Evolutionary conservation across 345 rosid species (phyloP), one percentile per base, ranked within the genome.

Genomic region (Theobroma cacao): DNA sequence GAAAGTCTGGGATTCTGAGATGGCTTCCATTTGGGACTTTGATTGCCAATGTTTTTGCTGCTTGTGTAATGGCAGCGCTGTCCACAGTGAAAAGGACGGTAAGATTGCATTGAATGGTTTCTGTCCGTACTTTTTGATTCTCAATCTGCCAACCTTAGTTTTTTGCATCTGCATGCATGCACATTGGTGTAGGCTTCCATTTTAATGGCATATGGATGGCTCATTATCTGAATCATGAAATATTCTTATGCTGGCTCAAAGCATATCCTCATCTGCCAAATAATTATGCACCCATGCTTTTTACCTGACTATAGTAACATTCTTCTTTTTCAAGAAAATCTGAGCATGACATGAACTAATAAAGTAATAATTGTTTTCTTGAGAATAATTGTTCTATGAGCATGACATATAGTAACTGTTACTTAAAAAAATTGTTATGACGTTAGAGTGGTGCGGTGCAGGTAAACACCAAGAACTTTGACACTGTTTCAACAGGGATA

Each of bases 21-120:
- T 96, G 99, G 98, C 78, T 96, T n/a, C 97, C 98, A 13, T 90
- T 90, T n/a, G 97, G 99, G 38, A 96, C 98, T 38, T 82, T 96
- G 62, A 80, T 86, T 70, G 97, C 97, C 69, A 96, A 96, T 75
- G 90, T 92, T 67, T 88, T 90, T 33, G 97, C 99, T 34, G 93
- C 94, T 80, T 85, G 89, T 43, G 24, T 90, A 68, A 92, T 90
- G 97, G 97, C 98, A 34, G 90, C 91, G 10, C 88, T 95, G 14
- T 85, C 97, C 38, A 86, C 91, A 1, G 12, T 77, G 40, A 90
- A 88, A 84, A 87, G 86, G 84, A 89, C 83, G 62, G 98, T 94
- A 86, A 80, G 86, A 15, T 48, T n/a, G 56, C 56, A 8, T 13
- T 48, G 20, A 75, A 33, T 61, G 14, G 45, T 61, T 48, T 31